phyloP scores from a whole-genome alignment of 2,329 filamentous ascomycete genomes.

The Neonectria coccinea region DNA sequence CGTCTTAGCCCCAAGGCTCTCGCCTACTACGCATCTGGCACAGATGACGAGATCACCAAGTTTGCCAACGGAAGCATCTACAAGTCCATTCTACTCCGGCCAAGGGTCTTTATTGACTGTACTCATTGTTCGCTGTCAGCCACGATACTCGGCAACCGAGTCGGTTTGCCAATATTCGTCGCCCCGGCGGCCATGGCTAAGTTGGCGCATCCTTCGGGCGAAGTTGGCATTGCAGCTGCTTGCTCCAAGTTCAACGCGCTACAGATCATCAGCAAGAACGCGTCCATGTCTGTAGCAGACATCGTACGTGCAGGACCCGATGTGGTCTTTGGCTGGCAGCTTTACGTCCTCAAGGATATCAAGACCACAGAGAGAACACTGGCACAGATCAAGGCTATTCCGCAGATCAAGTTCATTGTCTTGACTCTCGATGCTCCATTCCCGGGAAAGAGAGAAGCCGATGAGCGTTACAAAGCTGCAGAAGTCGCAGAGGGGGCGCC shows the following conservation, averaged over 20 bases:
- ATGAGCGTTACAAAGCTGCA: slow-evolving; percentile 58
- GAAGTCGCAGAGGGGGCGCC: slow-evolving; percentile 65
- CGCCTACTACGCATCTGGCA: slow-evolving; percentile 85
- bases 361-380: slow-evolving; percentile 51
- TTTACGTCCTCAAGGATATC: slow-evolving; percentile 70
- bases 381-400: slow-evolving; percentile 74
- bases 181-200: slow-evolving; percentile 72
- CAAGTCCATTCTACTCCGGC: slow-evolving; percentile 79
- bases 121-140: slow-evolving; percentile 77
- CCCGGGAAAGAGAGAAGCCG: slow-evolving; percentile 64
- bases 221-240: slow-evolving; percentile 66
- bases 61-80: slow-evolving; percentile 80
- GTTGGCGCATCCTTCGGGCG: slow-evolving; percentile 71
- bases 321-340: slow-evolving; percentile 69
- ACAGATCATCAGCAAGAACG: slow-evolving; percentile 73
- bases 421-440: slow-evolving; percentile 70
- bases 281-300: slow-evolving; percentile 67
- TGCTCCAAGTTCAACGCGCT: slow-evolving; percentile 65
- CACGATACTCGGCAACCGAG: slow-evolving; percentile 65
- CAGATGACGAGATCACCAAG: slow-evolving; percentile 82
- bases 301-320: slow-evolving; percentile 53
- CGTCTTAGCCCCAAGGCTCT: slow-evolving; percentile 25
- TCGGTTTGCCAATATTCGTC: slow-evolving; percentile 69
- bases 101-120: slow-evolving; percentile 85
- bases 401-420: slow-evolving; percentile 71